phyloP scores from a whole-genome alignment of 331 rosid genomes.

The Quercus phellos region DNA sequence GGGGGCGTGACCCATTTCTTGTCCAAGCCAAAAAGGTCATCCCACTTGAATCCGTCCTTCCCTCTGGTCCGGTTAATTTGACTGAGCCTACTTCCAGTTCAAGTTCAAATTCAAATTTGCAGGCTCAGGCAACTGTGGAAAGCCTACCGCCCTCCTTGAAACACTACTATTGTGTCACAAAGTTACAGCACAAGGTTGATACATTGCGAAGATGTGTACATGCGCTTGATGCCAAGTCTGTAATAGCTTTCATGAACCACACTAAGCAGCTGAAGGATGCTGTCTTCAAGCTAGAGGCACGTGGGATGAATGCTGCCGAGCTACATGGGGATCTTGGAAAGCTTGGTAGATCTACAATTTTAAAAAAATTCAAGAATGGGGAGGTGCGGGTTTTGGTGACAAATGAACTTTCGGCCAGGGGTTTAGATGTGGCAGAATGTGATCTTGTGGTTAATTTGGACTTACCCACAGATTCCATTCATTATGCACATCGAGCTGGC shows the following conservation, averaged over 20 bases:
- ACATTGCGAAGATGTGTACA: slow-evolving; percentile 77
- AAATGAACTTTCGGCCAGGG: slow-evolving; percentile 88
- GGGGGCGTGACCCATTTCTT: slow-evolving; percentile 78
- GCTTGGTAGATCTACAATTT: slow-evolving; percentile 76
- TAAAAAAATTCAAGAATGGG: slow-evolving; percentile 81
- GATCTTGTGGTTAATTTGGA: slow-evolving; percentile 94
- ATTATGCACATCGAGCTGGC: slow-evolving; percentile 95
- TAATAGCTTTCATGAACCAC: slow-evolving; percentile 93
- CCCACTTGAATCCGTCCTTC: slow-evolving; percentile 54
- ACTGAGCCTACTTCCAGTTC: slow-evolving; percentile 28
- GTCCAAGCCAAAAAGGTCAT: slow-evolving; percentile 72
- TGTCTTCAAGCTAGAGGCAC: slow-evolving; percentile 87
- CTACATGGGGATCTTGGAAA: slow-evolving; percentile 97
- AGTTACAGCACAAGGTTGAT: slow-evolving; percentile 88
- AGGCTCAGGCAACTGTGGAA: slow-evolving; percentile 48
- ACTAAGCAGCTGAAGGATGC: slow-evolving; percentile 84
- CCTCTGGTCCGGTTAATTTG: slow-evolving; percentile 43
- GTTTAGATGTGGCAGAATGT: slow-evolving; percentile 91
- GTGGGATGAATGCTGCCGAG: slow-evolving; percentile 76
- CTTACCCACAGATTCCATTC: slow-evolving; percentile 80
- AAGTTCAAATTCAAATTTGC: slow-evolving; percentile 24
- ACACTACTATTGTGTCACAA: slow-evolving; percentile 72
- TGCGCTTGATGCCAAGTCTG: slow-evolving; percentile 82
- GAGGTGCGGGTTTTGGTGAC: slow-evolving; percentile 81
- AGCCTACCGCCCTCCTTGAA: slow-evolving; percentile 80